These are phyloP conservation scores for Plenodomus lindquistii DNA, from an alignment of 2,329 filamentous ascomycete species.

Conservation along the genomic window DNA sequence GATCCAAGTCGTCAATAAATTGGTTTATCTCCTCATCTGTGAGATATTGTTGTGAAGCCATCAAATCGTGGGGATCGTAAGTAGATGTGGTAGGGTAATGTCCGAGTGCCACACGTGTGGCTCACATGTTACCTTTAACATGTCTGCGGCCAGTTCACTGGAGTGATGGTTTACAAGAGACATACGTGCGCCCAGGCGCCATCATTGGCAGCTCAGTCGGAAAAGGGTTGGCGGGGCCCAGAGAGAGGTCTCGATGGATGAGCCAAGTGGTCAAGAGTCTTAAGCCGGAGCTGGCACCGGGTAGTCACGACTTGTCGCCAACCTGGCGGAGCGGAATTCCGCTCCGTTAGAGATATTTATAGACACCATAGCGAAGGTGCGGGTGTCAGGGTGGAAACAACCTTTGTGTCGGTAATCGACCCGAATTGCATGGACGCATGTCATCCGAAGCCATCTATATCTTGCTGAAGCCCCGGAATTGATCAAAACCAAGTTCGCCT, in stretches of 20 bases:
- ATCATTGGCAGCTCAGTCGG: conserved; percentile 6
- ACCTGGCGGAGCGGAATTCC: conserved; percentile 20
- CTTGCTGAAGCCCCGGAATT: too few relatives aligned
- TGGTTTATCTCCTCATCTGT: conserved; percentile 55
- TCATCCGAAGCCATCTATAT: background rate
- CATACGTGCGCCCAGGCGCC: conserved; percentile 35
- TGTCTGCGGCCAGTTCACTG: background rate
- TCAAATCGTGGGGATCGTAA: conserved; percentile 8
- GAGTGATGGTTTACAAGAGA: conserved; percentile 11
- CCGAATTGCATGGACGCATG: background rate
- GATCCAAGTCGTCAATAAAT: conserved; percentile 59
- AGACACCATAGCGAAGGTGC: background rate
- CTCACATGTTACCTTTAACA: conserved; percentile 13
- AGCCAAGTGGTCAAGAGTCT: conserved; percentile 31
- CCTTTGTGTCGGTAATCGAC: background rate
- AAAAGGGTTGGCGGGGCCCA: conserved; percentile 10
- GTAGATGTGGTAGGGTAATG: background rate
- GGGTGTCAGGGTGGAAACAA: background rate
- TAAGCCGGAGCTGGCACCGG: conserved; percentile 24
- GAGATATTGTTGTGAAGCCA: conserved; percentile 32
- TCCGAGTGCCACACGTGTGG: conserved; percentile 14
- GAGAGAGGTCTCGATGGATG: conserved; percentile 11
- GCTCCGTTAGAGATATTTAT: background rate
- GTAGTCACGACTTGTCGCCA: conserved; percentile 5
- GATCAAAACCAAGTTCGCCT: too few relatives aligned